Evolutionary conservation across 164 flowering plant species (phyloP).

Genomic region (Protea cynaroides): DNA sequence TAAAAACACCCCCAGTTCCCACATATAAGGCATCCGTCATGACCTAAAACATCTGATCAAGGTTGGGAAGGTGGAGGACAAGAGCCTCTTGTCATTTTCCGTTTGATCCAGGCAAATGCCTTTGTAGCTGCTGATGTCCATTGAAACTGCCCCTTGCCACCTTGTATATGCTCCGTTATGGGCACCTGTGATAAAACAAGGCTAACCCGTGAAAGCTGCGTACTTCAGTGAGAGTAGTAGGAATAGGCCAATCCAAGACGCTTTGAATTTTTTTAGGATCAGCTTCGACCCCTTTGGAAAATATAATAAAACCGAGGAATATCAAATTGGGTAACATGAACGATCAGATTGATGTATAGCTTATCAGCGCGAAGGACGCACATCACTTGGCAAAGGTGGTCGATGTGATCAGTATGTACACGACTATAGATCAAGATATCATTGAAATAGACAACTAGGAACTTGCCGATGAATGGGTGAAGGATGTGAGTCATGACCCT

Average conservation of each 20-base stretch:
- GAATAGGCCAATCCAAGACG: background rate
- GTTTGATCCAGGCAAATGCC: background rate
- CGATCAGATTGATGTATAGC: background rate
- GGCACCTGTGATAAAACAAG: background rate
- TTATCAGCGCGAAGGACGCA: no score
- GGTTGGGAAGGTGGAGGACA: background rate
- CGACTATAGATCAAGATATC: no score
- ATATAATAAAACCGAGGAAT: background rate
- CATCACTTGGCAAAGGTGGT: no score
- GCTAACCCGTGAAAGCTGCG: background rate
- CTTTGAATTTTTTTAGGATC: background rate
- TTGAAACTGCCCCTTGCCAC: background rate
- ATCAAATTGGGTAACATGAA: background rate
- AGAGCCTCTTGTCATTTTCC: background rate
- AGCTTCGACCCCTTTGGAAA: background rate
- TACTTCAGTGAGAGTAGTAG: background rate
- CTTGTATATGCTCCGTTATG: background rate
- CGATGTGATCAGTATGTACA: no score
- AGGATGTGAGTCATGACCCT: background rate
- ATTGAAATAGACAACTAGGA: no score
- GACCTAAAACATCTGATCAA: background rate
- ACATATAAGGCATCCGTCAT: background rate
- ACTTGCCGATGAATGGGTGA: no score
- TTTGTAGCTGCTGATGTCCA: background rate
- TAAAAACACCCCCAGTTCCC: background rate